These are phyloP conservation scores for Inga laurina DNA, from an alignment of 306 rosid species.

Conservation along the genomic window DNA sequence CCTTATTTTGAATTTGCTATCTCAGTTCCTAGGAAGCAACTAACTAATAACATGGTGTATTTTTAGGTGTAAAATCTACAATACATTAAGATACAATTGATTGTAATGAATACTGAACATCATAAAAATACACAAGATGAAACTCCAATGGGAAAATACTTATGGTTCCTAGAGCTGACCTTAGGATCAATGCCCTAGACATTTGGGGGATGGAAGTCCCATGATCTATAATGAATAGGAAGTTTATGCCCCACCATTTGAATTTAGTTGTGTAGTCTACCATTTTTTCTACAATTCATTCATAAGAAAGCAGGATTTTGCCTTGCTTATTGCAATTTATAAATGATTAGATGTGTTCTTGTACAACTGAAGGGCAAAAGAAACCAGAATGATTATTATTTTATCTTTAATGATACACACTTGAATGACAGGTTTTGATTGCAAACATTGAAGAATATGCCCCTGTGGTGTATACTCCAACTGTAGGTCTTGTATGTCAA, in stretches of 20 bases:
- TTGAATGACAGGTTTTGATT: conserved; percentile 78
- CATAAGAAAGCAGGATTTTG: conserved; percentile 5
- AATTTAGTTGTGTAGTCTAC: background rate
- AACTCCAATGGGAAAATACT: background rate
- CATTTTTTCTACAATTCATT: conserved; percentile 10
- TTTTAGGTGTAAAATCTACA: background rate
- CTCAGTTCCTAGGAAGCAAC: background rate
- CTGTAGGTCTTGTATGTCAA: conserved; percentile 98
- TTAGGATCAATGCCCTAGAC: background rate
- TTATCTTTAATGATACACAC: conserved; percentile 22
- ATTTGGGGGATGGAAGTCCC: background rate
- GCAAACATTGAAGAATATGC: conserved; percentile 95
- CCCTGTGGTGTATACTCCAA: conserved; percentile 93
- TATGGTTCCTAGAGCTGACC: background rate
- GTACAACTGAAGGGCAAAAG: background rate
- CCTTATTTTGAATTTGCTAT: background rate
- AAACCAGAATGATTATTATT: conserved; percentile 14
- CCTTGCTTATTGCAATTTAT: conserved; percentile 21
- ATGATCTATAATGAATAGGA: background rate
- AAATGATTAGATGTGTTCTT: conserved; percentile 16
- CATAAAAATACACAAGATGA: background rate
- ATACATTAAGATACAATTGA: background rate
- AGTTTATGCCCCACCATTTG: background rate
- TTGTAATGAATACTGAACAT: background rate
- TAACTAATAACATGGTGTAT: background rate